A percentile compares a stretch with the other conserved stretches of the same genome.
These are phyloP conservation scores for Termitomyces sp. DNA, from an alignment of 768 basidiomycete genomes.

Conservation along the genomic window DNA sequence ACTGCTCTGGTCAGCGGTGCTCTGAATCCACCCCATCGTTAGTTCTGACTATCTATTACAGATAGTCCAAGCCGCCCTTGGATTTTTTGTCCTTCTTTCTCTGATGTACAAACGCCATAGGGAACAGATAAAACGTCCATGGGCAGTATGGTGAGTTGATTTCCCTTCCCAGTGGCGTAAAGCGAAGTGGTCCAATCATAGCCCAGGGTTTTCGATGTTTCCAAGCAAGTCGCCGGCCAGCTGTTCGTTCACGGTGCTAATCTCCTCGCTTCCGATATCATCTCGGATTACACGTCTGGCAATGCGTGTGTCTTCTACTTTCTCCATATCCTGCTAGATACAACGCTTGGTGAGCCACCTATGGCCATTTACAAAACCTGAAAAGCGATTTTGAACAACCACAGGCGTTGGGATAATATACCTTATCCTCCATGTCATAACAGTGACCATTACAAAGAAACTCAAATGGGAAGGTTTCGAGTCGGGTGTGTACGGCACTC, in stretches of 20 bases:
- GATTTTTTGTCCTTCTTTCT: slow-evolving; percentile 83
- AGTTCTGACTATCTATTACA: slow-evolving; percentile 44
- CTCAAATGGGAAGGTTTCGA: slow-evolving; percentile 70
- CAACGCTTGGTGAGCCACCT: slow-evolving; percentile 66
- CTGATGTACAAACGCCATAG: slow-evolving; percentile 85
- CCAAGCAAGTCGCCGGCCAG: slow-evolving; percentile 86
- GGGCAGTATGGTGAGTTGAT: slow-evolving; percentile 79
- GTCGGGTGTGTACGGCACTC: slow-evolving; percentile 85
- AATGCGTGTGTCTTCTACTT: slow-evolving; percentile 94
- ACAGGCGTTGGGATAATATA: slow-evolving; percentile 84
- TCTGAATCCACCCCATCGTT: slow-evolving; percentile 26
- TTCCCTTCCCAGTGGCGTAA: not conserved
- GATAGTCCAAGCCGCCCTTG: slow-evolving; percentile 85
- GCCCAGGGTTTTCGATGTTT: slow-evolving; percentile 83
- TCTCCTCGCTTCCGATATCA: slow-evolving; percentile 71
- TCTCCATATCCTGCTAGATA: slow-evolving; percentile 88
- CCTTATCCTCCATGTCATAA: slow-evolving; percentile 57
- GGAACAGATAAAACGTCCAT: slow-evolving; percentile 80
- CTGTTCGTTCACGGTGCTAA: slow-evolving; percentile 78
- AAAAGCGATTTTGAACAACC: not conserved
- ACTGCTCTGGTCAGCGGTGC: slow-evolving; percentile 37
- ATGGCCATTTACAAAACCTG: too few species aligned
- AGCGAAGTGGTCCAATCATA: slow-evolving; percentile 7
- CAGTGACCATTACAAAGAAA: slow-evolving; percentile 57
- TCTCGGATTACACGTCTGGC: slow-evolving; percentile 59